Conservation (phyloP, 805 yeast species). For the Ogataea minuta region DNA sequence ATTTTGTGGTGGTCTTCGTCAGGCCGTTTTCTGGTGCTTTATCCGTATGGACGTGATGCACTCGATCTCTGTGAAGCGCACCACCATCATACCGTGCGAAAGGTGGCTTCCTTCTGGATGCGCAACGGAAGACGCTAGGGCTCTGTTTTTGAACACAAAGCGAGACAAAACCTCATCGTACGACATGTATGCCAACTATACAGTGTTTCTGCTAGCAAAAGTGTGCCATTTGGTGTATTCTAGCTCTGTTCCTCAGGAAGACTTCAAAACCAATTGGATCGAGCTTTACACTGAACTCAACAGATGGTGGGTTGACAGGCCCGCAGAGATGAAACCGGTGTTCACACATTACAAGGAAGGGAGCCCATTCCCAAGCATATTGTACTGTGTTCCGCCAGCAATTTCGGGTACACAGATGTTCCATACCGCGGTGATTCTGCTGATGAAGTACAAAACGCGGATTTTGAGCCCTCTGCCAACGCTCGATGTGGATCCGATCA, state of each 20-base stretch:
- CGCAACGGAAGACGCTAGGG: conserved; percentile 22
- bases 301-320: conserved; percentile 34
- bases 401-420: conserved; percentile 40
- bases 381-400: conserved; percentile 41
- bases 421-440: conserved; percentile 39
- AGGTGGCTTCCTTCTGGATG: conserved; percentile 35
- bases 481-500: conserved; percentile 14
- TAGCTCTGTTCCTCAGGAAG: conserved; percentile 11
- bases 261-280: conserved; percentile 38
- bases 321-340: conserved; percentile 37
- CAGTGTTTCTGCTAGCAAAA: conserved; percentile 38
- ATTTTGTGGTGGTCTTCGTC: conserved; percentile 34
- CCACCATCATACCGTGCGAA: conserved; percentile 36
- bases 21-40: conserved; percentile 43
- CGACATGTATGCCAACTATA: conserved; percentile 41
- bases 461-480: conserved; percentile 10
- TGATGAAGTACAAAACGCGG: conserved; percentile 41
- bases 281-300: conserved; percentile 37
- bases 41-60: conserved; percentile 43
- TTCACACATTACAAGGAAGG: conserved; percentile 27
- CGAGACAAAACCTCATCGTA: conserved; percentile 16
- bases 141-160: conserved; percentile 22
- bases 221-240: conserved; percentile 36
- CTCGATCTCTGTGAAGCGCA: conserved; percentile 39
- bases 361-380: conserved; percentile 36